Base-by-base conservation (phyloP, 148 eudicot species). In the Suaeda aralocaspica region DNA sequence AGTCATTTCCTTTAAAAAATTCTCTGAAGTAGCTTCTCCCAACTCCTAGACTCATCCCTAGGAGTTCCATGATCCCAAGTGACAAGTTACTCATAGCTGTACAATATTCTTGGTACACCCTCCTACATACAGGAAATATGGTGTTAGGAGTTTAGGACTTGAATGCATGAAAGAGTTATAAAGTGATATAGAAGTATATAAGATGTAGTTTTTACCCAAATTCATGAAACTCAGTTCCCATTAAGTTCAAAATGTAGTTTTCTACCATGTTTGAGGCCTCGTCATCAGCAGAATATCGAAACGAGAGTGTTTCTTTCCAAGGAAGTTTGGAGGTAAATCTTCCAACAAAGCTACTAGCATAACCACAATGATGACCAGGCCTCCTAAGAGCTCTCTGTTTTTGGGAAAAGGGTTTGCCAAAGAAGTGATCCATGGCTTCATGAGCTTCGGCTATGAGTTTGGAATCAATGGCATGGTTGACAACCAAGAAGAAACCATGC, bases 241-340 rank as follows among this genome's bases (percentile, higher is more conserved):
- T 55, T 61, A 41, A 61, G 58, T 59, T 56, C 29, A 72, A 64
- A 57, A 85, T 53, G 65, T 85, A 83, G 33, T 81, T 68, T 68
- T 82, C 64, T 19, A 80, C 86, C 68, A 74, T 69, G 31, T 72
- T 73, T 21, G 82, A 58, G 34, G 79, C 51, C 11, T 67, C 36
- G 24, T 55, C 75, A 59, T 74, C 74, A 29, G 77, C 72, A 57
- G 64, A 73, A 66, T 81, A 81, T 29, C 59, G 77, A 68, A 87
- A 80, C 11, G 88, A 83, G 63, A 89, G 82, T 29, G 90, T 89
- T 72, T 89, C 94, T 72, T 89, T 89, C 90, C 94, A 89, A 30
- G 94, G 90, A 36, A 86, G 82, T 55, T 86, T 89, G 30, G 85
- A 74, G 26, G 88, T 69, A 68, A 86, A 86, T 63, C 94, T 81